A percentile compares a stretch with the other conserved stretches of the same genome.
Evolutionary conservation across 768 basidiomycete species (phyloP).

Genomic region (Mycena rebaudengoi): DNA sequence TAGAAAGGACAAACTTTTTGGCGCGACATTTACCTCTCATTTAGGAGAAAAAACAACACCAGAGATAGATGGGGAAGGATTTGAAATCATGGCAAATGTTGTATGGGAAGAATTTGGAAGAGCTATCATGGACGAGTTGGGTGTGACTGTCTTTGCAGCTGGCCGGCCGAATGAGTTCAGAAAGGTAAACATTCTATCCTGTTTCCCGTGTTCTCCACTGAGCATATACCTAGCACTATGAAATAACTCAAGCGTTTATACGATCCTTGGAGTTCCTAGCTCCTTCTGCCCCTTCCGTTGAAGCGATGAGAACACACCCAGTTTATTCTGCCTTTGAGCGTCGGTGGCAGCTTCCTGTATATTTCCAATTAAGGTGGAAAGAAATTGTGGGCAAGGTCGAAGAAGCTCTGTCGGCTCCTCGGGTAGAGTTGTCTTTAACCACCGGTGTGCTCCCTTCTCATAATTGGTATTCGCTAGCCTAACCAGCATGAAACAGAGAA

Average conservation of each 20-base stretch:
- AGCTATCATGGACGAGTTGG: slow-evolving; percentile 87
- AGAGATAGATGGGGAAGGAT: slow-evolving; percentile 50
- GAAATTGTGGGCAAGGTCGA: slow-evolving; percentile 87
- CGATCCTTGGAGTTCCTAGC: slow-evolving; percentile 83
- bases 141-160: slow-evolving; percentile 85
- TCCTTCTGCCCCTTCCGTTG: slow-evolving; percentile 75
- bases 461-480: slow-evolving; percentile 8
- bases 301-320: slow-evolving; percentile 76
- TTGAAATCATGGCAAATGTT: slow-evolving; percentile 88
- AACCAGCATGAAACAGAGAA: slow-evolving; percentile 28
- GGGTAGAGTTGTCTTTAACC: slow-evolving; percentile 49
- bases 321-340: slow-evolving; percentile 77
- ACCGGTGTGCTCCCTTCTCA: slow-evolving; percentile 46
- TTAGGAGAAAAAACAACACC: not conserved
- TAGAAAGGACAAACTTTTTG: slow-evolving; percentile 22
- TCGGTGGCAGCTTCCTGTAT: slow-evolving; percentile 96
- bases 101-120: slow-evolving; percentile 87
- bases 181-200: slow-evolving; percentile 61
- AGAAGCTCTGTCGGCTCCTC: slow-evolving; percentile 57
- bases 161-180: slow-evolving; percentile 92
- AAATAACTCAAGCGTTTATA: slow-evolving; percentile 84
- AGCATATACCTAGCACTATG: slow-evolving; percentile 72
- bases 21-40: not conserved
- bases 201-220: not conserved
- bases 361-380: slow-evolving; percentile 97